Base-by-base conservation (phyloP, 2,329 filamentous ascomycete species). In the Colletotrichum plurivorum region DNA sequence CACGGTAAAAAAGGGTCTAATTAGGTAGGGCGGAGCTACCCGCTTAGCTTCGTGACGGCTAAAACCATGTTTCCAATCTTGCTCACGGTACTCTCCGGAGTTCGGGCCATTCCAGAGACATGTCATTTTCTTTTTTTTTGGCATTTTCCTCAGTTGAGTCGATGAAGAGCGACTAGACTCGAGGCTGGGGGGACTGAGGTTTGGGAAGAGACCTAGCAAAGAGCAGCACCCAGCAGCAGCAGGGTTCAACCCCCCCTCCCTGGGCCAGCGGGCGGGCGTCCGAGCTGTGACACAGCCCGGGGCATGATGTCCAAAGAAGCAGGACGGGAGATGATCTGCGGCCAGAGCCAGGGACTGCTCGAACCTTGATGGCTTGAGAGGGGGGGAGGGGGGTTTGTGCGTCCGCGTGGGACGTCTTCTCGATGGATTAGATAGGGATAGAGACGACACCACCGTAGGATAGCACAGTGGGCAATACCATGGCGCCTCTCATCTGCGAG, bases 251-350 rank as follows among this genome's bases (percentile, higher is more conserved):
- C 18, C 16, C 46, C 18, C 16, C 46, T 49, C 25, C 9, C 20
- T 7, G 16, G 49, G 8, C 49, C 22, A 52, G 15, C 16, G 9
- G 45, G 18, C 9, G 36, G 46, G 31, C 55, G 54, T 60, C 63
- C 63, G 55, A 64, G 60, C 65, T 46, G 48, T 39, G 65, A 41
- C 53, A 43, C 53, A 64, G 48, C 52, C 49, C 22, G 52, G 31
- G 31, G n/a, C 27, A 31, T 54, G 46, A 27, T 43, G 10, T 46
- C 22, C 43, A 59, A 54, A 49, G 48, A 49, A 68, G 39, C 20
- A 31, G n/a, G 31, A 55, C 20, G 31, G 41, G 46, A 36, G 59
- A 48, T 48, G 59, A 67, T 67, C 65, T 57, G 60, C 31, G 59
- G 52, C 60, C 36, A 52, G 22, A 57, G 15, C 36, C 55, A 54